Base-by-base conservation (phyloP, 306 rosid species). In the Psophocarpus tetragonolobus region DNA sequence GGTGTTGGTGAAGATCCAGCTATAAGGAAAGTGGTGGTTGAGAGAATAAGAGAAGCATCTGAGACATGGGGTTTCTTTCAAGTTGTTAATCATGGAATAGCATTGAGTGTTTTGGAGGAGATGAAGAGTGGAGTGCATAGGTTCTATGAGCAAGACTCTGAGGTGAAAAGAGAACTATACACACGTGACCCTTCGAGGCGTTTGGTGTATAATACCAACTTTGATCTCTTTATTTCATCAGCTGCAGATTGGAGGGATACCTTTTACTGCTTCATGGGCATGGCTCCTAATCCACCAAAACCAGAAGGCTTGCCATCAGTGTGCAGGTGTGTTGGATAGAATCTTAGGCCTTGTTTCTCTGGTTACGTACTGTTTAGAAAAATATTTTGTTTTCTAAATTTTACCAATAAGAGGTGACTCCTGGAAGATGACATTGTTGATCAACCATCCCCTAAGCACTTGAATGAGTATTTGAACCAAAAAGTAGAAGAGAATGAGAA, bases 221-320 rank as follows among this genome's bases (percentile, higher is more conserved):
- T 72, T 69, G 88, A 86, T 76, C 73, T 88, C 12, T 86, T 35
- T 23, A 65, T 14, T 14, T 35, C 87, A 23, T 42, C 70, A n/a
- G 63, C 84, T 0, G 75, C 89, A 38, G 73, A 67, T 70, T 90
- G 90, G 92, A 88, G 88, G 20, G 95, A 90, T 47, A 60, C 91
- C 1, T 58, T 88, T 62, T 6, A 3, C 2, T 75, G 79, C 60
- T 4, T 1, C n/a, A n/a, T n/a, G n/a, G n/a, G n/a, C 0, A 33
- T 80, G 80, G 84, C 82, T 57, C 94, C 89, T 12, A 30, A 79
- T 72, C 80, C 89, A 44, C 88, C 85, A 6, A 86, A 80, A 5
- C 88, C 85, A 0, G 11, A 88, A 45, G 83, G 81, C 8, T 60
- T 85, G 30, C 92, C 90, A 9, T 13, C 41, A 21, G 51, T 75